Conservation (phyloP, 2,329 filamentous ascomycete genomes). For the Colletotrichum cereale region DNA sequence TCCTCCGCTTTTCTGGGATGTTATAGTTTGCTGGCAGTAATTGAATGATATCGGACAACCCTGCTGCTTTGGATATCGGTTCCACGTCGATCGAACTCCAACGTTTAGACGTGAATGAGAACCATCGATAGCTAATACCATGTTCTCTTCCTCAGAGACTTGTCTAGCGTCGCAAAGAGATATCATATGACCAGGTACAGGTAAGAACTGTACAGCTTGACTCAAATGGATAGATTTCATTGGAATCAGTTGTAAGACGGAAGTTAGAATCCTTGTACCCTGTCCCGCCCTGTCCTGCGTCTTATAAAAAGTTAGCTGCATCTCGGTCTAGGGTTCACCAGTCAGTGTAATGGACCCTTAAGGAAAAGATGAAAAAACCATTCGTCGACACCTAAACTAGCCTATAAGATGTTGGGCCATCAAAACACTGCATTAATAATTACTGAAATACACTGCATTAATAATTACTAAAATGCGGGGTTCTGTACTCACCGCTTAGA, state of each 20-base stretch:
- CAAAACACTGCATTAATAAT: too few relatives aligned
- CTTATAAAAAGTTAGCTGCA: background rate
- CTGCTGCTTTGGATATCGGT: background rate
- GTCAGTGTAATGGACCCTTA: background rate
- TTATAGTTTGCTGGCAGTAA: background rate
- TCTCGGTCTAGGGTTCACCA: background rate
- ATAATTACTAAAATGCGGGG: background rate
- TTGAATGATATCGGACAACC: background rate
- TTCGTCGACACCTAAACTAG: background rate
- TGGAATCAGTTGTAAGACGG: constrained; percentile 20
- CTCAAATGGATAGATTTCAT: background rate
- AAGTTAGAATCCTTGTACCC: background rate
- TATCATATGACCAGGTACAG: constrained; percentile 11
- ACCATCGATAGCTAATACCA: background rate
- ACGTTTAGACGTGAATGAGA: background rate
- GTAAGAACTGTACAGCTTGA: background rate
- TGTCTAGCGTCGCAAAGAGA: background rate
- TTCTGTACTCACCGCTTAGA: background rate
- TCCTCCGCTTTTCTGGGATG: background rate
- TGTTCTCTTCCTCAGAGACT: background rate
- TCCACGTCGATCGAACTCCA: background rate
- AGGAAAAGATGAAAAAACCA: background rate
- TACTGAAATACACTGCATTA: background rate
- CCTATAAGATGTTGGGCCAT: background rate
- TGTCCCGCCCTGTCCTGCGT: background rate